Base-by-base conservation (phyloP, 768 basidiomycete genomes). In the Cyclocybe aegerita region DNA sequence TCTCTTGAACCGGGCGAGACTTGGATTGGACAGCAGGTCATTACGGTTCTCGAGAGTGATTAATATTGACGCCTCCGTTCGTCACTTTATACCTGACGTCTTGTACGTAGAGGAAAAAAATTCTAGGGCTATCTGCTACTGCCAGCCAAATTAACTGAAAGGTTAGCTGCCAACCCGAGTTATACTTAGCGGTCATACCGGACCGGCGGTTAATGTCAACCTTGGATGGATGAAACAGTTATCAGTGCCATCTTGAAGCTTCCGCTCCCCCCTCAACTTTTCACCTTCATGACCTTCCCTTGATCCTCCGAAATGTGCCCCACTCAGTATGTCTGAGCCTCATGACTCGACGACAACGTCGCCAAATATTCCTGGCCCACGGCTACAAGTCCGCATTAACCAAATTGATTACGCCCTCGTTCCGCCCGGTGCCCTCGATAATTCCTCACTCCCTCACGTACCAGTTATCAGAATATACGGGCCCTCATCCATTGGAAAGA, bases 401-500 rank as follows among this genome's bases (percentile, higher is more conserved):
- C 75, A 81, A 56, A 86, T 92, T 53, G 90, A 92, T 59, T 76
- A 90, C 60, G 69, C 71, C 38, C 66, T 90, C 35, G 70, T 71
- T 29, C 71, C 72, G 29, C 74, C 88, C 0, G 86, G 86, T 14
- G 62, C 70, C 17, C 78, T 91, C 37, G 90, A 92, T 67, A 82
- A 84, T 49, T 65, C 78, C 4, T 67, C 71, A 11, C 77, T 92
- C 17, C 77, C 76, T 9, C 77, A 72, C 23, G 86, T 88, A 15
- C 96, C 96, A 10, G 78, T 94, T 4, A 74, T 98, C 50, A 77
- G 93, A 46, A 86, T 99, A 43, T 98, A 84, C 65, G 97, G 96
- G 10, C 71, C 83, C 9, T 90, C 93, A 1, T 88, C 90, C 4
- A 64, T 69, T 2, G 90, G 92, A 10, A 74, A 83, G 65, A 88